phyloP scores from a whole-genome alignment of 1,284 basidiomycete species.

The Neotropicomus parvogracilis region DNA sequence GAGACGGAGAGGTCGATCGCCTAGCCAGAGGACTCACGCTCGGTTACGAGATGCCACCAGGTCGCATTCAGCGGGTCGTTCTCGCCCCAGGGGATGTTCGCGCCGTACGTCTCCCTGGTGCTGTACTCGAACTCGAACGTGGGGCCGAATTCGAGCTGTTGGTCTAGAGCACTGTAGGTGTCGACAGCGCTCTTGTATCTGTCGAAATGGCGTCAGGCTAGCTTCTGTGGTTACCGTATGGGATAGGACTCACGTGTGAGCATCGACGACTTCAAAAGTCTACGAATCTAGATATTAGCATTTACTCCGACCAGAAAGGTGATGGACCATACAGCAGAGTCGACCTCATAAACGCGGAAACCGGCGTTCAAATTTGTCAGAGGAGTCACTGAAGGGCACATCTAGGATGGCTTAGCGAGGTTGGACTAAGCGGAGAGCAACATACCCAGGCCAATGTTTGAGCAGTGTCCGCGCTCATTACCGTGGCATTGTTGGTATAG shows the following conservation, averaged over 20 bases:
- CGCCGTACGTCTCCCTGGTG: constrained; percentile 66
- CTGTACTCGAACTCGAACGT: constrained; percentile 69
- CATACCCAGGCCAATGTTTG: constrained; percentile 52
- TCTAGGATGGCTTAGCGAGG: background rate
- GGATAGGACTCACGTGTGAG: constrained; percentile 55
- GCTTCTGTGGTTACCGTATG: background rate
- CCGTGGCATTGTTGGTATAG: constrained; percentile 71
- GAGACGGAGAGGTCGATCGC: background rate
- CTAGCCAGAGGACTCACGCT: constrained; percentile 44
- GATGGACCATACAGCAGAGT: constrained; percentile 49
- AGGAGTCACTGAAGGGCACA: constrained; percentile 68
- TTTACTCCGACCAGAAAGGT: background rate
- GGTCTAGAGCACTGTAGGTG: constrained; percentile 52
- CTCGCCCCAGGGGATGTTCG: constrained; percentile 59
- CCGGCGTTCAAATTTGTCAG: constrained; percentile 74
- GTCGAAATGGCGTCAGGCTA: background rate
- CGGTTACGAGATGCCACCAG: constrained; percentile 80
- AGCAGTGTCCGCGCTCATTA: constrained; percentile 53
- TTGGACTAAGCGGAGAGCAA: constrained; percentile 1
- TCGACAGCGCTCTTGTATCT: constrained; percentile 66
- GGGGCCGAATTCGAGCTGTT: constrained; percentile 57
- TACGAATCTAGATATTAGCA: constrained; percentile 25
- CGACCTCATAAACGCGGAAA: constrained; percentile 77
- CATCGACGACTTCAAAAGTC: constrained; percentile 73
- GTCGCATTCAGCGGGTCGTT: constrained; percentile 77